A percentile compares a stretch with the other conserved stretches of the same genome.
Evolutionary conservation across 2,329 filamentous ascomycete species (phyloP).

Genomic region (Amesomyces nigricolor): DNA sequence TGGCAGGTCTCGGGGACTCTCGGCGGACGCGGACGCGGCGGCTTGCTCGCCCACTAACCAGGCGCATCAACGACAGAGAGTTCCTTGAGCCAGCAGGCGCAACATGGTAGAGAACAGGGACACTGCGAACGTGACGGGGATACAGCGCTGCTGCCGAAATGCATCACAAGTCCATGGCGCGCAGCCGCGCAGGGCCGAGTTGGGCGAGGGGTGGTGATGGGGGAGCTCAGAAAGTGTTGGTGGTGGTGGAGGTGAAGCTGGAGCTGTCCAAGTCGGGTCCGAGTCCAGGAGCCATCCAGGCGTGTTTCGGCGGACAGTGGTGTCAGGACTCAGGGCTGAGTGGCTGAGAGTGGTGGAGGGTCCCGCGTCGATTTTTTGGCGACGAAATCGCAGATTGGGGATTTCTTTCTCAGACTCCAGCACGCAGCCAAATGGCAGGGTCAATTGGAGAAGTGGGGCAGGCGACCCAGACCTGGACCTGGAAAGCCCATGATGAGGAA

Average conservation of each 20-base stretch:
- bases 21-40: conserved; percentile 18
- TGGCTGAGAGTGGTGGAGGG: conserved; percentile 1
- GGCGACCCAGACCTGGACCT: not conserved
- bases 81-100: conserved; percentile 21
- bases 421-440: not conserved
- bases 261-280: conserved; percentile 2
- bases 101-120: conserved; percentile 21
- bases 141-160: conserved; percentile 13
- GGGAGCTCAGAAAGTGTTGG: not conserved
- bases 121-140: conserved; percentile 2
- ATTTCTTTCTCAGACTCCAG: conserved; percentile 9
- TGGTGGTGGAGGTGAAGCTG: conserved; percentile 7
- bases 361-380: conserved; percentile 20
- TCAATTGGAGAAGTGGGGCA: conserved; percentile 25
- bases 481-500: too few species aligned
- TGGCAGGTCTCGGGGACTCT: not conserved
- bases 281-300: too few species aligned
- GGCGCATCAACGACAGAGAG: conserved; percentile 25
- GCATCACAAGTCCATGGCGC: conserved; percentile 28
- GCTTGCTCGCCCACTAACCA: conserved; percentile 24
- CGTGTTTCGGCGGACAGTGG: not conserved
- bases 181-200: conserved; percentile 14
- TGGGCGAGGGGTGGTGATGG: conserved; percentile 6
- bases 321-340: not conserved
- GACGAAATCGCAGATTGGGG: conserved; percentile 16